Base-by-base conservation (phyloP, 1,284 basidiomycete genomes). In the Tilletia horrida region DNA sequence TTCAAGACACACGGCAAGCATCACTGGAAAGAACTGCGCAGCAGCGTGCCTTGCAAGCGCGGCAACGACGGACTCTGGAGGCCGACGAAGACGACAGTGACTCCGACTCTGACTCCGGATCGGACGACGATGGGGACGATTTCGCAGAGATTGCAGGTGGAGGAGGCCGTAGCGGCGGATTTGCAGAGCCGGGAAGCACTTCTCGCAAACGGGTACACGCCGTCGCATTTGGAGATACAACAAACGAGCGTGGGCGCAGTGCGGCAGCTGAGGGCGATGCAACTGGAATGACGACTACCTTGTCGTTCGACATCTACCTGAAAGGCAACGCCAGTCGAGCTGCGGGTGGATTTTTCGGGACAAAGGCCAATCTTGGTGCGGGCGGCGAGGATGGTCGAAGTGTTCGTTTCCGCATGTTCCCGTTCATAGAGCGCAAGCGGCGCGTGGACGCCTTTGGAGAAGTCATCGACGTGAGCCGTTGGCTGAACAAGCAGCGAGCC, bases 371-470 rank as follows among this genome's bases (percentile, higher is more conserved):
- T 25, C 14, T 44, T 3, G 63, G 68, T 2, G 67, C 66, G 1
- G 65, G 59, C 7, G 64, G 67, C 7, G 73, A 75, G 63, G 74
- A 88, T 85, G 65, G 85, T 85, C 55, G 55, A 18, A 59, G 27
- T 35, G 47, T 90, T 88, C 87, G 95, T 50, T 97, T 91, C 82
- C 87, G 96, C 73, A 97, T 97, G 91, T 98, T 97, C 83, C 96
- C 96, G 0, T 93, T 93, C 76, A 88, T 96, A 45, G 95, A 98
- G 83, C 90, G 92, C 81, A 93, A 91, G 77, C 85, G 92, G 71
- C 86, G 90, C 73, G 90, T 98, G 18, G 96, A 99, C 81, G 91
- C 91, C 71, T 99, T 93, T 81, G 96, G 96, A 1, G 96, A 99
- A 84, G 90, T 89, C 6, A 85, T 97, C 57, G 95, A 98, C 82